Conservation (phyloP, 176 grass and related monocot species). For the Echinochloa phyllopogon region DNA sequence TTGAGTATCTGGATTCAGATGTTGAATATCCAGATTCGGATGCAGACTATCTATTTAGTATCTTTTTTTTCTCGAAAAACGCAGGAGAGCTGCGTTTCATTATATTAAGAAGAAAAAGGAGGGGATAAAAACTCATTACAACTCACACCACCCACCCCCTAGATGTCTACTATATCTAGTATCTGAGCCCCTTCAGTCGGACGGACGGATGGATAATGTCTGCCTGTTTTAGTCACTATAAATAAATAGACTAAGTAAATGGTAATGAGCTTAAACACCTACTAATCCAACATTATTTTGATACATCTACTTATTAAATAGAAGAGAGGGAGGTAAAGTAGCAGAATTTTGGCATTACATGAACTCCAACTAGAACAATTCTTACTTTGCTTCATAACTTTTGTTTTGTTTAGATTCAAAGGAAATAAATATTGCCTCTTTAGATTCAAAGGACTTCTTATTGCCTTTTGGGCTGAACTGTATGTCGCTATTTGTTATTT, state of each 20-base stretch:
- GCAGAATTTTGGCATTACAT: constrained; percentile 16
- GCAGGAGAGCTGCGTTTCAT: too few relatives aligned
- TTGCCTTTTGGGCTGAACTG: constrained; percentile 20
- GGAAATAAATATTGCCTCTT: constrained; percentile 19
- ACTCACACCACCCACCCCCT: too few relatives aligned
- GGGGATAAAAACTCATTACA: too few relatives aligned
- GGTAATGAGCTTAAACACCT: background rate
- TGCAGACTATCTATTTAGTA: too few relatives aligned
- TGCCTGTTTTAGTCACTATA: background rate
- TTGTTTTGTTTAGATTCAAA: constrained; percentile 24
- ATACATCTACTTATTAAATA: background rate
- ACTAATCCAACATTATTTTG: background rate
- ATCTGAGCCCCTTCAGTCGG: too few relatives aligned
- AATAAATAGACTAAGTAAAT: background rate
- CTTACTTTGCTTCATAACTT: background rate
- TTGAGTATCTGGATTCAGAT: too few relatives aligned
- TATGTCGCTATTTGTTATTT: constrained; percentile 13
- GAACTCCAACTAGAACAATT: background rate
- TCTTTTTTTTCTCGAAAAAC: too few relatives aligned
- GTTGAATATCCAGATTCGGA: too few relatives aligned
- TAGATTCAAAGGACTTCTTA: constrained; percentile 10
- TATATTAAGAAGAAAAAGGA: too few relatives aligned
- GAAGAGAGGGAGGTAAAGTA: background rate
- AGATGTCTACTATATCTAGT: too few relatives aligned
- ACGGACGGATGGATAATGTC: too few relatives aligned